A percentile compares a stretch with the other conserved stretches of the same genome.
Evolutionary conservation across 2,329 filamentous ascomycete species (phyloP).

Genomic region (Exophiala xenobiotica): DNA sequence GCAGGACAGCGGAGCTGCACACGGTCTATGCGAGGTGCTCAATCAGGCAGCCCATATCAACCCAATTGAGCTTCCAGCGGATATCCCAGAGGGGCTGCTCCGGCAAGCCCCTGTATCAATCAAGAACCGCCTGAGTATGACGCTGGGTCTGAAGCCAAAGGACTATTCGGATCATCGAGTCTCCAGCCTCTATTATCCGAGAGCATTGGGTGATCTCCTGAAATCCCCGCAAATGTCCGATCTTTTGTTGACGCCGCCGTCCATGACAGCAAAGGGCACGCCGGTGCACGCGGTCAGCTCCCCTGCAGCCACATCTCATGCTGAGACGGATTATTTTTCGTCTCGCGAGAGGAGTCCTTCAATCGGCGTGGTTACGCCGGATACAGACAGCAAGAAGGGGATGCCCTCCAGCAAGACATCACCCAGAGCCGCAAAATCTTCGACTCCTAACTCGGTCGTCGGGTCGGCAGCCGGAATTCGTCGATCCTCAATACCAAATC

Average conservation of each 20-base stretch:
- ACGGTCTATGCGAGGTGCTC: constrained; percentile 6
- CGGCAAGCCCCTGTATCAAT: constrained; percentile 28
- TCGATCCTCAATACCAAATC: constrained; percentile 16
- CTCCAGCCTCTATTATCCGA: constrained; percentile 27
- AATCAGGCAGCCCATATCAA: constrained; percentile 11
- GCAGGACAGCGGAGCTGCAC: constrained; percentile 3
- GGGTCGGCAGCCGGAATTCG: constrained; percentile 13
- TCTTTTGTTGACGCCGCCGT: constrained; percentile 16
- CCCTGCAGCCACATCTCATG: constrained; percentile 7
- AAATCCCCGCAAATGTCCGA: constrained; percentile 20
- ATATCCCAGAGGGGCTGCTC: constrained; percentile 28
- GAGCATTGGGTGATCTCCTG: constrained; percentile 22
- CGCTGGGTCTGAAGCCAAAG: constrained; percentile 21
- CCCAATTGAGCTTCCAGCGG: constrained; percentile 29
- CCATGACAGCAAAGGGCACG: constrained; percentile 14
- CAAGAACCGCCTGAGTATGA: constrained; percentile 29
- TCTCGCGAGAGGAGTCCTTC: constrained; percentile 16
- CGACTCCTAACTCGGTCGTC: constrained; percentile 14
- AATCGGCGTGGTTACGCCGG: constrained; percentile 15
- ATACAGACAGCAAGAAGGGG: constrained; percentile 10
- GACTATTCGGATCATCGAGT: constrained; percentile 22
- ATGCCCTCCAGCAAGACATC: constrained; percentile 7
- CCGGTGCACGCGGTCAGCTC: constrained; percentile 17
- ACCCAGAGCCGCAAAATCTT: constrained; percentile 1
- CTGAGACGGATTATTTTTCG: constrained; percentile 14